Evolutionary conservation across 2,329 filamentous ascomycete genomes (phyloP).

Genomic region (Waltergamsia citrina): DNA sequence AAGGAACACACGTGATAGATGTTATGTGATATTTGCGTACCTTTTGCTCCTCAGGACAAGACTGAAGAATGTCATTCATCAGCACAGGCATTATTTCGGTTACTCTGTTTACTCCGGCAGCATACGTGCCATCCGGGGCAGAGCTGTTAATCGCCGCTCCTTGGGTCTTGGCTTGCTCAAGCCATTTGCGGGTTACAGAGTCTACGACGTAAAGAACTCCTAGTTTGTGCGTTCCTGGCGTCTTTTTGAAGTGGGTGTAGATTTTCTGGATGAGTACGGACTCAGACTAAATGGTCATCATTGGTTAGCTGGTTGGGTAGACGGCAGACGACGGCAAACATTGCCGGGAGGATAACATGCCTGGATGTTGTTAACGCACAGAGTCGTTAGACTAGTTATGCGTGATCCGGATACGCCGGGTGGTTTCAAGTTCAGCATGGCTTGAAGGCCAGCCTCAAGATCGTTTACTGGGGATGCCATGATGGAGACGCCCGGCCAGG

Average conservation of each 20-base stretch:
- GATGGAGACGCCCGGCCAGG: constrained; percentile 6
- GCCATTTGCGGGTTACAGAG: constrained; percentile 97
- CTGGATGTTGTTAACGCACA: constrained; percentile 86
- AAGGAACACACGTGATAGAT: neutral
- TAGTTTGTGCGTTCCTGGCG: constrained; percentile 90
- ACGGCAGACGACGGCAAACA: constrained; percentile 1
- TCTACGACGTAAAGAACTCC: constrained; percentile 99
- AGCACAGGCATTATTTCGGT: constrained; percentile 87
- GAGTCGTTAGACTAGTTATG: constrained; percentile 75
- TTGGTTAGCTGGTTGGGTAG: neutral
- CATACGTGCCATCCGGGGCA: constrained; percentile 85
- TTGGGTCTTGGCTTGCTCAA: constrained; percentile 83
- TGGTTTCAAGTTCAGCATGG: constrained; percentile 83
- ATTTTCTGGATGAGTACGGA: constrained; percentile 92
- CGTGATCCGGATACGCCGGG: constrained; percentile 91
- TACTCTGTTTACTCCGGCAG: constrained; percentile 91
- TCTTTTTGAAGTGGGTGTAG: constrained; percentile 94
- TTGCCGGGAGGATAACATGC: constrained; percentile 37
- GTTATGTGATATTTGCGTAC: constrained; percentile 47
- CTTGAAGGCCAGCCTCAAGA: constrained; percentile 81
- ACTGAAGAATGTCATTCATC: constrained; percentile 90
- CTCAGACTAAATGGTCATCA: constrained; percentile 57
- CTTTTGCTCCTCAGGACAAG: constrained; percentile 91
- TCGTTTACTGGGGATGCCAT: constrained; percentile 85
- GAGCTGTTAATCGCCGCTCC: constrained; percentile 73